Evolutionary conservation across 257 asterid species (phyloP).

Genomic region (Thymus mandschuricus): DNA sequence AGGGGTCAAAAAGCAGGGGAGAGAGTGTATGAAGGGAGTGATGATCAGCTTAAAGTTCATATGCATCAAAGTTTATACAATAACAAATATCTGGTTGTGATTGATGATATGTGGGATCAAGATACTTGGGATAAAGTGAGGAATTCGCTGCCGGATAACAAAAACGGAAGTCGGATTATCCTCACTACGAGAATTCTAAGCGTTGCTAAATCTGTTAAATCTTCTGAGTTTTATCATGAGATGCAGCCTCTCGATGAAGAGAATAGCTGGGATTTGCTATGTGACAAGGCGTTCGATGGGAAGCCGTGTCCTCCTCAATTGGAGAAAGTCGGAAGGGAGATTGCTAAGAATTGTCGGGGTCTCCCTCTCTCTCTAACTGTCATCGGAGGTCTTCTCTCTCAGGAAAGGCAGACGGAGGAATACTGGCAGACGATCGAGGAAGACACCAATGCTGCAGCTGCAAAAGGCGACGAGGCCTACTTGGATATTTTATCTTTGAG

Average conservation of each 20-base stretch:
- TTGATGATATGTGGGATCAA: too few species aligned
- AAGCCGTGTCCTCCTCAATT: conserved; percentile 31
- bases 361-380: conserved; percentile 47
- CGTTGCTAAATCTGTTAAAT: too few species aligned
- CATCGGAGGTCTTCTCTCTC: conserved; percentile 44
- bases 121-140: too few species aligned
- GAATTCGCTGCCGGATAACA: too few species aligned
- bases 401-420: conserved; percentile 20
- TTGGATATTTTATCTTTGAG: conserved; percentile 38
- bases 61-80: too few species aligned
- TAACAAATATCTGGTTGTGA: too few species aligned
- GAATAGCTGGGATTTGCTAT: conserved; percentile 39
- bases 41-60: too few species aligned
- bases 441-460: conserved; percentile 30
- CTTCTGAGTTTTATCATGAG: neutral
- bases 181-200: too few species aligned
- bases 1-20: too few species aligned
- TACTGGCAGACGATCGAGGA: conserved; percentile 32
- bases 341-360: conserved; percentile 38
- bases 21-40: too few species aligned
- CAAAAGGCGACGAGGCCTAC: conserved; percentile 20
- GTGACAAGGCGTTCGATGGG: conserved; percentile 22
- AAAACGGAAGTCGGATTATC: too few species aligned
- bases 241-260: conserved; percentile 31
- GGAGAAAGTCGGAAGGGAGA: conserved; percentile 27